Conservation (phyloP, 75 land plant species). For the Selaginella moellendorffii region DNA sequence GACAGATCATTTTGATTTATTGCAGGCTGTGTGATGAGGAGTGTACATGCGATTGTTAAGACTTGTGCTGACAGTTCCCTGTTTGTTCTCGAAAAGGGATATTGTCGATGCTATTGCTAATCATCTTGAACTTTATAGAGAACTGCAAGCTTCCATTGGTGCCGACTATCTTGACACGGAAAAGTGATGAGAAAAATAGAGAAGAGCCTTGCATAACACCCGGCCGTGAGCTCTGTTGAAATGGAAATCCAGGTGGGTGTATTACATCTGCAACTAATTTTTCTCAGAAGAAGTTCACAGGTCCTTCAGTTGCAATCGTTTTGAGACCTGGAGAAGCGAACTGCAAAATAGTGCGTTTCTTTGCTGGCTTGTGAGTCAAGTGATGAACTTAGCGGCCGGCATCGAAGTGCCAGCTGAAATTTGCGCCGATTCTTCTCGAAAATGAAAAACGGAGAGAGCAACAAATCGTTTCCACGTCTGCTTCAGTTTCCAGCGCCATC, state of each 20-base stretch:
- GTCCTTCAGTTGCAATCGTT: slow-evolving; percentile 59
- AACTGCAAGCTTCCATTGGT: slow-evolving; percentile 55
- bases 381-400: slow-evolving; percentile 55
- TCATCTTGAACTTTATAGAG: slow-evolving; percentile 88
- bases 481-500: no score
- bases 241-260: slow-evolving; percentile 22
- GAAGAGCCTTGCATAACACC: slow-evolving; percentile 56
- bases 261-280: neutral
- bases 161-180: slow-evolving; percentile 62
- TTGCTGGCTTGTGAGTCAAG: slow-evolving; percentile 70
- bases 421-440: neutral
- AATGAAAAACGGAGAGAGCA: neutral
- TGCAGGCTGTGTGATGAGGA: slow-evolving; percentile 33
- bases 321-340: slow-evolving; percentile 65
- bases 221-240: slow-evolving; percentile 81
- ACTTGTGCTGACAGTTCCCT: neutral
- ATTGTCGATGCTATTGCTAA: slow-evolving; percentile 57
- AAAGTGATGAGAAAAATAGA: slow-evolving; percentile 84
- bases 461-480: neutral
- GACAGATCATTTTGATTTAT: no score
- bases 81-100: slow-evolving; percentile 40
- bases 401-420: neutral
- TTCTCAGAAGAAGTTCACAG: slow-evolving; percentile 17
- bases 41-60: neutral
- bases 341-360: slow-evolving; percentile 47